These are phyloP conservation scores for Rhodamnia rubescens DNA, from an alignment of 345 rosid species.

Conservation along the genomic window DNA sequence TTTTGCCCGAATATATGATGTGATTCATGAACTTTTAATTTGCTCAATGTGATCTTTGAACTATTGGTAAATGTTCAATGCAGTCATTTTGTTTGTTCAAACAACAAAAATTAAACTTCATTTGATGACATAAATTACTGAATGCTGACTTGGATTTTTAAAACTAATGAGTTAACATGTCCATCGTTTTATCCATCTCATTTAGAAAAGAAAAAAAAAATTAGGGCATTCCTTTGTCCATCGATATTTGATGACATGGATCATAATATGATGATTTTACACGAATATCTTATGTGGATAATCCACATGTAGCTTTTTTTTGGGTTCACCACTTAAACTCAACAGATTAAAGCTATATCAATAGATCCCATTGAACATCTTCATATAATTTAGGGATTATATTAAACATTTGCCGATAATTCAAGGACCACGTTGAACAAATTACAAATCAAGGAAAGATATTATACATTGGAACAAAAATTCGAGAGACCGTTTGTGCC, in stretches of 20 bases:
- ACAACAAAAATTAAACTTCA: background rate
- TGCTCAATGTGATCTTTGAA: accelerated
- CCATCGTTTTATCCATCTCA: background rate
- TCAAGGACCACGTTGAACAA: accelerated
- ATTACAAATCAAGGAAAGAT: accelerated
- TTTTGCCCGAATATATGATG: background rate
- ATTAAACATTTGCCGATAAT: background rate
- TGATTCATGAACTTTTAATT: background rate
- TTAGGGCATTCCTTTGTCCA: background rate
- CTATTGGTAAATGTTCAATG: background rate
- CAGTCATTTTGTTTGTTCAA: background rate
- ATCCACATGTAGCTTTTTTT: background rate
- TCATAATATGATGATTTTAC: background rate
- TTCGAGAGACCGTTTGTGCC: background rate
- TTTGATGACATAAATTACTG: background rate
- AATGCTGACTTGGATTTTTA: background rate
- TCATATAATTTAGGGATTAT: accelerated
- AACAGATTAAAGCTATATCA: background rate
- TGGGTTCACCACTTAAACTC: background rate
- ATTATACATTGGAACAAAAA: background rate
- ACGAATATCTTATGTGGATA: background rate
- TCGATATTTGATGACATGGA: background rate
- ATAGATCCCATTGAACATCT: background rate
- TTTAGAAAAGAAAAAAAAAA: background rate
- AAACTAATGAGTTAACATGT: background rate